Evolutionary conservation across 352 stramenopile genomes (phyloP).

Genomic region (Pythium phragmiticola): DNA sequence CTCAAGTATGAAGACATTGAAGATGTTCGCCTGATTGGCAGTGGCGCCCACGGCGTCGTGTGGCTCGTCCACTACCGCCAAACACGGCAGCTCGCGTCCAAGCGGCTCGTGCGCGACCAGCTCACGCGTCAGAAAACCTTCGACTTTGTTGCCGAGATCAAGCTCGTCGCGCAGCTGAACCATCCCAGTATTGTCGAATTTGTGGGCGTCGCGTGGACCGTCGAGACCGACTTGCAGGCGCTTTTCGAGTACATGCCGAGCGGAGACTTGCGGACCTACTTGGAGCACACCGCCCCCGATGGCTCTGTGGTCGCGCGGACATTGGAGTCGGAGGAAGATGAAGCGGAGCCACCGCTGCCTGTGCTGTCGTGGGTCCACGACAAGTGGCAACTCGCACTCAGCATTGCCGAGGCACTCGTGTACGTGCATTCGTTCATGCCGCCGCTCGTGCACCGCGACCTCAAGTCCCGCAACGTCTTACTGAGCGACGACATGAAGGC

Average conservation of each 20-base stretch:
- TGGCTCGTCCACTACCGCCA: constrained; percentile 43
- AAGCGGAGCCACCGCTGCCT: neutral
- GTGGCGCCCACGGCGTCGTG: constrained; percentile 44
- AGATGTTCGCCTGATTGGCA: constrained; percentile 47
- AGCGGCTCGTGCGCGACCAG: constrained; percentile 49
- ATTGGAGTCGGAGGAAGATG: too few species aligned
- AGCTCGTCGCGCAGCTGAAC: constrained; percentile 54
- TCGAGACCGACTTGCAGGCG: constrained; percentile 56
- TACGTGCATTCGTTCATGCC: constrained; percentile 51
- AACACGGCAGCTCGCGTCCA: constrained; percentile 42
- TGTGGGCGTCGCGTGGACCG: constrained; percentile 64
- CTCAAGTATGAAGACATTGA: constrained; percentile 49
- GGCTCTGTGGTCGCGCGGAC: too few species aligned
- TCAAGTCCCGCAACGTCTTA: constrained; percentile 49
- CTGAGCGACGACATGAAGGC: constrained; percentile 27
- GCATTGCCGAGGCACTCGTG: constrained; percentile 41
- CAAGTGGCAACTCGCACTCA: constrained; percentile 4
- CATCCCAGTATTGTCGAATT: constrained; percentile 69
- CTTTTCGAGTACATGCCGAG: constrained; percentile 70
- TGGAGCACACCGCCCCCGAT: constrained; percentile 25
- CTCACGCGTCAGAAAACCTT: constrained; percentile 40
- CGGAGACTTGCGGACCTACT: constrained; percentile 53
- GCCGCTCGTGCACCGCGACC: constrained; percentile 40
- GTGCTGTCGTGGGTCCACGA: constrained; percentile 38
- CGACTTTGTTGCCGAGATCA: constrained; percentile 72